A percentile compares a stretch with the other conserved stretches of the same genome.
Evolutionary conservation across 129 eudicot genomes (phyloP).

Genomic region (Flaveria ramosissima): DNA sequence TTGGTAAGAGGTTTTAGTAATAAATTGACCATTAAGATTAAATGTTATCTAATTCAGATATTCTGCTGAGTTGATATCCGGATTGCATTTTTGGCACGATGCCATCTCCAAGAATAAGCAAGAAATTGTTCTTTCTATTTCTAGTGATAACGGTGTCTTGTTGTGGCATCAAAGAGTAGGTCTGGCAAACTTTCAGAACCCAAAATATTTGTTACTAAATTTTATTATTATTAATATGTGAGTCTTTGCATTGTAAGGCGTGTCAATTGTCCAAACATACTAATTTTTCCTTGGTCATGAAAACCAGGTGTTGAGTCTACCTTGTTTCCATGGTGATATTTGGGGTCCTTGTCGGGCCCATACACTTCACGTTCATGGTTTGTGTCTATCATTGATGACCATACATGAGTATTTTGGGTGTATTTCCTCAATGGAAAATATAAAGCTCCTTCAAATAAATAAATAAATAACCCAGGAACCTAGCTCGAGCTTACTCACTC

Average conservation of each 20-base stretch:
- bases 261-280: background rate
- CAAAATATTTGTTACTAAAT: background rate
- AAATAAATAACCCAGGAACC: background rate
- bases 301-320: background rate
- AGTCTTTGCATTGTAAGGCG: background rate
- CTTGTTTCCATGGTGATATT: too few relatives aligned
- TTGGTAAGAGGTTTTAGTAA: conserved; percentile 3
- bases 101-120: background rate
- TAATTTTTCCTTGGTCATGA: background rate
- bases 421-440: background rate
- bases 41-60: background rate
- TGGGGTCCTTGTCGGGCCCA: too few relatives aligned
- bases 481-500: background rate
- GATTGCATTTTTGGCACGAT: background rate
- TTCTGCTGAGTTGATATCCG: background rate
- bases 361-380: too few relatives aligned
- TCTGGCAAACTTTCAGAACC: background rate
- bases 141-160: background rate
- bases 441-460: background rate
- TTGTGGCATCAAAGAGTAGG: background rate
- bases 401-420: too few relatives aligned
- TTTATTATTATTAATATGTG: background rate
- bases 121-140: background rate
- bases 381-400: background rate
- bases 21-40: conserved; percentile 21